phyloP scores from a whole-genome alignment of 78 protist genomes.

The Dictyostelium brefeldianum region DNA sequence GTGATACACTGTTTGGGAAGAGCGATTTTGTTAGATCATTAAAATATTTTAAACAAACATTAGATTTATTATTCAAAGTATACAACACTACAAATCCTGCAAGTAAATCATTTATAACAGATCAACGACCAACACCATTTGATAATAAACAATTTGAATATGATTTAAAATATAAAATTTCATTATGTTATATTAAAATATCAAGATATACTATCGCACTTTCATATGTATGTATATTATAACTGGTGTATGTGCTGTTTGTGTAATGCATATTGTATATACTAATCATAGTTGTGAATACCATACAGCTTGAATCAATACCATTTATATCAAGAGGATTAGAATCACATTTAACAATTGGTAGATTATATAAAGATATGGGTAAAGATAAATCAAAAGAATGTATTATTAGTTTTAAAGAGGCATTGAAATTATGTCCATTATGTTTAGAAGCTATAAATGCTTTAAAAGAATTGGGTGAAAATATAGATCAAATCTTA shows the following conservation, averaged over 20 bases:
- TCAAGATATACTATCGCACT: conserved; percentile 21
- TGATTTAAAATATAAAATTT: conserved; percentile 62
- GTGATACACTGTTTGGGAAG: conserved; percentile 45
- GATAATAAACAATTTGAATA: conserved; percentile 40
- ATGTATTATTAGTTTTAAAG: conserved; percentile 44
- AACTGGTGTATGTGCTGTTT: neutral
- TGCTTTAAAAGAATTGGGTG: conserved; percentile 69
- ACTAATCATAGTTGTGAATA: neutral
- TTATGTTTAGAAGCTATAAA: conserved; percentile 65
- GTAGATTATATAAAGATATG: conserved; percentile 41
- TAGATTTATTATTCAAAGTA: conserved; percentile 24
- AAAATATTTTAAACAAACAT: conserved; percentile 40
- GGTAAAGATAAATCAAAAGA: conserved; percentile 69
- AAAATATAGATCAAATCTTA: conserved; percentile 46
- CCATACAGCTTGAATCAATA: conserved; percentile 61
- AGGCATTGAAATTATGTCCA: conserved; percentile 62
- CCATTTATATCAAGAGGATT: conserved; percentile 33
- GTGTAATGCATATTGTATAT: neutral
- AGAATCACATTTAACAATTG: conserved; percentile 53
- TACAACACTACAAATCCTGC: neutral
- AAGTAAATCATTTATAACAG: neutral
- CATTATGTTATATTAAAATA: conserved; percentile 22
- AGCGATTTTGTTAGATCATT: conserved; percentile 30
- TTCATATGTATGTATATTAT: conserved; percentile 42
- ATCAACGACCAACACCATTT: neutral